Evolutionary conservation across 805 yeast species (phyloP).

Genomic region (Suhomyces sp.): DNA sequence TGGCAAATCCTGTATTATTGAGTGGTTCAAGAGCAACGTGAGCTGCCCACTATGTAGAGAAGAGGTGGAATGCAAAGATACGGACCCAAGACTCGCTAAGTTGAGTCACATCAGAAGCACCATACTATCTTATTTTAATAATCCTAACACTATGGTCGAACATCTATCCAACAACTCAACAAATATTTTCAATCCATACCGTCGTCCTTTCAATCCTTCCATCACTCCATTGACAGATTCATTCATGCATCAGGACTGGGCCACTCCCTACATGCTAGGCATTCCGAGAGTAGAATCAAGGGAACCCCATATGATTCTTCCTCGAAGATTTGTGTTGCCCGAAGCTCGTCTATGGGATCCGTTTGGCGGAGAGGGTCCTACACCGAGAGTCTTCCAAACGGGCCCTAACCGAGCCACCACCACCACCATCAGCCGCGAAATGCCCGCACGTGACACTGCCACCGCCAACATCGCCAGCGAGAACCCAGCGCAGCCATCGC

Average conservation of each 20-base stretch:
- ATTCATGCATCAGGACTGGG: slow-evolving; percentile 34
- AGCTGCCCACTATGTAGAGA: slow-evolving; percentile 43
- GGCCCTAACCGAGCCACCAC: slow-evolving; percentile 3
- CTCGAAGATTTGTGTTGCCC: slow-evolving; percentile 27
- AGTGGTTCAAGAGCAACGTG: slow-evolving; percentile 38
- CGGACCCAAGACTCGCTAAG: slow-evolving; percentile 15
- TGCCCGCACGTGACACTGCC: not conserved
- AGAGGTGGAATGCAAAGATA: slow-evolving; percentile 29
- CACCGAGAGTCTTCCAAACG: not conserved
- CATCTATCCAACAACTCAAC: slow-evolving; percentile 31
- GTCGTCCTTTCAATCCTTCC: slow-evolving; percentile 32
- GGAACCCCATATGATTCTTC: slow-evolving; percentile 29
- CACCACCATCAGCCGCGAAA: slow-evolving; percentile 6
- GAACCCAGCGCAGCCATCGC: not conserved
- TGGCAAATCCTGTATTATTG: slow-evolving; percentile 39
- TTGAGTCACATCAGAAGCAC: slow-evolving; percentile 12
- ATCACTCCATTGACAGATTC: slow-evolving; percentile 41
- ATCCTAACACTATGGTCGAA: slow-evolving; percentile 16
- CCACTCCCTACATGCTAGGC: slow-evolving; percentile 18
- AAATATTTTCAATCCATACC: slow-evolving; percentile 36
- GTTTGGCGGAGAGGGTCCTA: not conserved
- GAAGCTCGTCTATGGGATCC: not conserved
- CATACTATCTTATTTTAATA: slow-evolving; percentile 14
- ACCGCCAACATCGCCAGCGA: not conserved
- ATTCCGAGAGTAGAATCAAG: slow-evolving; percentile 9